A percentile compares a stretch with the other conserved stretches of the same genome.
Evolutionary conservation across 2,329 filamentous ascomycete genomes (phyloP).

Genomic region (Penicillium sp.): DNA sequence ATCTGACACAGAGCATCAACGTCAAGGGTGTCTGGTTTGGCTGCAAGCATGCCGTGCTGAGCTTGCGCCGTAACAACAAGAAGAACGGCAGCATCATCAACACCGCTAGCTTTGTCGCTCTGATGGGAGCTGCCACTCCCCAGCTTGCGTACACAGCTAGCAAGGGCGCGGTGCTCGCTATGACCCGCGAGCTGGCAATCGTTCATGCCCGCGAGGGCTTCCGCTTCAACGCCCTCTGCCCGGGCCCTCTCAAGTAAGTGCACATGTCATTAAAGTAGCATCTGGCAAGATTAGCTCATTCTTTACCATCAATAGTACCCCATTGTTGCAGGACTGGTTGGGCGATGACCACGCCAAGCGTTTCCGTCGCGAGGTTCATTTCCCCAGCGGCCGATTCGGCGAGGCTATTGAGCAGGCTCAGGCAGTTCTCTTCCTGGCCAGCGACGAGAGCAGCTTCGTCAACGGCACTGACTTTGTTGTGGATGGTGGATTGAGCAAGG

Average conservation of each 20-base stretch:
- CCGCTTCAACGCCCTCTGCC: constrained; percentile 86
- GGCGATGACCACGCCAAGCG: constrained; percentile 81
- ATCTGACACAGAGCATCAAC: constrained; percentile 88
- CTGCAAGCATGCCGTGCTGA: constrained; percentile 81
- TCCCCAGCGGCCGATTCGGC: constrained; percentile 80
- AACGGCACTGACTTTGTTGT: constrained; percentile 91
- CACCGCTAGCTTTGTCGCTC: constrained; percentile 80
- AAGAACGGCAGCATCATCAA: constrained; percentile 79
- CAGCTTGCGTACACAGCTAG: constrained; percentile 90
- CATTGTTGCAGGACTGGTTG: constrained; percentile 86
- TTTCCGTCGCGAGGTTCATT: constrained; percentile 77
- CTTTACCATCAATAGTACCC: constrained; percentile 53
- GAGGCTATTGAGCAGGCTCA: constrained; percentile 93
- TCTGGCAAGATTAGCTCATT: neutral
- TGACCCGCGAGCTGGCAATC: constrained; percentile 87
- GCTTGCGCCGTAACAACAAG: constrained; percentile 76
- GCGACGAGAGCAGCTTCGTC: constrained; percentile 83
- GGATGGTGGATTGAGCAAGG: constrained; percentile 84
- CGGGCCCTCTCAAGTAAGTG: constrained; percentile 72
- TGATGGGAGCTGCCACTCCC: constrained; percentile 80
- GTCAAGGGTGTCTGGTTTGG: constrained; percentile 98
- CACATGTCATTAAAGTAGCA: neutral
- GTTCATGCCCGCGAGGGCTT: constrained; percentile 85
- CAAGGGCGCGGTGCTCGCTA: constrained; percentile 84
- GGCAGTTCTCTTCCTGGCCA: constrained; percentile 79